Evolutionary conservation across 2,329 filamentous ascomycete genomes (phyloP).

Genomic region (Trichoderma simmonsii): DNA sequence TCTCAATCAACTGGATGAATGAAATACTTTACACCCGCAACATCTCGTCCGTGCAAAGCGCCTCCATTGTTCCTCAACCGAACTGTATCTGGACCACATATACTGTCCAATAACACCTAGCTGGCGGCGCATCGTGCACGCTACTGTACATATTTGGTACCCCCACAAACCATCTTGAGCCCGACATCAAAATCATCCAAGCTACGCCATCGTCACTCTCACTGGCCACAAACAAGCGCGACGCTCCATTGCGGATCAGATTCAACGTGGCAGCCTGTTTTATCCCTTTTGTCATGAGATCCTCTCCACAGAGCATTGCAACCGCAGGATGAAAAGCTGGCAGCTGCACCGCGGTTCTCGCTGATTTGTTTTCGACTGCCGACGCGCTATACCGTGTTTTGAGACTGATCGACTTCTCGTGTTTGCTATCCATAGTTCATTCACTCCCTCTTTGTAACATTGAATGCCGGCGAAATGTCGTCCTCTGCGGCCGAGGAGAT

Average conservation of each 20-base stretch:
- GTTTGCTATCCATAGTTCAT: background rate
- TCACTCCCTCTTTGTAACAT: background rate
- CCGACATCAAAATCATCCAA: background rate
- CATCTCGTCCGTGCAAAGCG: background rate
- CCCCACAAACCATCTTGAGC: background rate
- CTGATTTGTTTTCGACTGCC: background rate
- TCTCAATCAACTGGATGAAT: background rate
- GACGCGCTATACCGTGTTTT: constrained; percentile 9
- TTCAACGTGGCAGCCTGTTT: background rate
- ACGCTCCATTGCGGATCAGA: background rate
- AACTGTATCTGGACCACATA: background rate
- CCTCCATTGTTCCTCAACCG: background rate
- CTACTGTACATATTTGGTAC: background rate
- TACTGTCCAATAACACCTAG: background rate
- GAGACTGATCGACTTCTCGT: background rate
- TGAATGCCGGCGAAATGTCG: constrained; percentile 6
- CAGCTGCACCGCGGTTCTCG: background rate
- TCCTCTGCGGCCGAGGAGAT: constrained; percentile 32
- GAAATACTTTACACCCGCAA: background rate
- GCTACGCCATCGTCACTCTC: background rate
- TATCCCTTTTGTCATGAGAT: background rate
- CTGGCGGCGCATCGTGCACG: background rate
- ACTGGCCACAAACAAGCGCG: background rate
- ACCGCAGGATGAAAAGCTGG: background rate
- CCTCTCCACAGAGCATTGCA: background rate